Conservation (phyloP, 2,329 filamentous ascomycete species). For the Aspergillus ochraceus region DNA sequence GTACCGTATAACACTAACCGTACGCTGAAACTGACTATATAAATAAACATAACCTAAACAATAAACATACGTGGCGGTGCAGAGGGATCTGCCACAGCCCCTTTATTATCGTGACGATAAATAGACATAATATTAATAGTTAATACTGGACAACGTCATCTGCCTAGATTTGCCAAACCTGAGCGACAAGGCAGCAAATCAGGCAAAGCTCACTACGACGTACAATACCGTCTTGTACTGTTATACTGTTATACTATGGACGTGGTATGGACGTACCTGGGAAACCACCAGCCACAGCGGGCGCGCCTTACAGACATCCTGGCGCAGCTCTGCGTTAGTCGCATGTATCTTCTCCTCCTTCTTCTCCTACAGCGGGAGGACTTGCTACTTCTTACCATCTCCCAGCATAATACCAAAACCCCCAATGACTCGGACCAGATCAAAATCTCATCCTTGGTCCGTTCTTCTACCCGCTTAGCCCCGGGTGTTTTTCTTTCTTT, state of each 20-base stretch:
- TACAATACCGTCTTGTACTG: too few species aligned
- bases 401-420: too few species aligned
- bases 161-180: too few species aligned
- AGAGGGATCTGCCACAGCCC: background rate
- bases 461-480: background rate
- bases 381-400: too few species aligned
- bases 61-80: constrained; percentile 15
- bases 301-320: background rate
- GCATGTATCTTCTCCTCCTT: too few species aligned
- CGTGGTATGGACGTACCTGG: background rate
- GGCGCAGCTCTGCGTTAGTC: background rate
- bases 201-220: background rate
- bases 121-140: too few species aligned
- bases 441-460: background rate
- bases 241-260: too few species aligned
- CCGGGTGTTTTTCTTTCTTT: background rate
- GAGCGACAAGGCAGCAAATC: background rate
- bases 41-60: background rate
- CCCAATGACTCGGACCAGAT: background rate
- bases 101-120: background rate
- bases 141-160: too few species aligned
- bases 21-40: background rate
- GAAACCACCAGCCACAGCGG: background rate
- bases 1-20: too few species aligned
- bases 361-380: too few species aligned